These are phyloP conservation scores for Galerina marginata DNA, from an alignment of 768 basidiomycete genomes.

Conservation along the genomic window DNA sequence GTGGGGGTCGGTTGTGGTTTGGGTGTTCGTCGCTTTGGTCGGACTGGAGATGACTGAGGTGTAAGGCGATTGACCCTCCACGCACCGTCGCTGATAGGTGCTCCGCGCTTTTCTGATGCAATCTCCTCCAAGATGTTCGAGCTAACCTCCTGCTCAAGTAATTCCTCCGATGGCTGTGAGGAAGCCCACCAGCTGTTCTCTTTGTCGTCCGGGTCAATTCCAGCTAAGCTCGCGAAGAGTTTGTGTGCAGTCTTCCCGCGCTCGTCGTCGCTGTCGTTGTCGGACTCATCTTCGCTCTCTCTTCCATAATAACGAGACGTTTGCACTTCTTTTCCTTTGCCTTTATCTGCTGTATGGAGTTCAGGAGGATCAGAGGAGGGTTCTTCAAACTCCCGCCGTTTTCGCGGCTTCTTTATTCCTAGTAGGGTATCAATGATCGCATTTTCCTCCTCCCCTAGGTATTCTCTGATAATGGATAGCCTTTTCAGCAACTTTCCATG, in stretches of 20 bases:
- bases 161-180: constrained; percentile 26
- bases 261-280: constrained; percentile 52
- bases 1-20: background rate
- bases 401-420: constrained; percentile 14
- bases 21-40: background rate
- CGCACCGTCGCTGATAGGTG: constrained; percentile 18
- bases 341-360: constrained; percentile 1
- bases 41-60: constrained; percentile 24
- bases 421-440: constrained; percentile 39
- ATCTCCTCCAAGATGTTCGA: background rate
- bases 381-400: background rate
- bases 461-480: constrained; percentile 48
- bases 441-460: constrained; percentile 44
- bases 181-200: constrained; percentile 39
- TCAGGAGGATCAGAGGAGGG: constrained; percentile 5
- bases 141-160: constrained; percentile 5
- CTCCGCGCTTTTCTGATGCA: constrained; percentile 4
- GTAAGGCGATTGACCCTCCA: constrained; percentile 26
- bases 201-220: constrained; percentile 35
- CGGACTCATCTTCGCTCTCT: constrained; percentile 41
- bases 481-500: constrained; percentile 48
- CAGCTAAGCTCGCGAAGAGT: constrained; percentile 53
- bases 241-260: constrained; percentile 60
- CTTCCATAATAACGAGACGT: constrained; percentile 20
- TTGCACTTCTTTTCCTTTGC: constrained; percentile 24